Evolutionary conservation across 2,329 filamentous ascomycete genomes (phyloP).

Genomic region (Colletotrichum eremochloae): DNA sequence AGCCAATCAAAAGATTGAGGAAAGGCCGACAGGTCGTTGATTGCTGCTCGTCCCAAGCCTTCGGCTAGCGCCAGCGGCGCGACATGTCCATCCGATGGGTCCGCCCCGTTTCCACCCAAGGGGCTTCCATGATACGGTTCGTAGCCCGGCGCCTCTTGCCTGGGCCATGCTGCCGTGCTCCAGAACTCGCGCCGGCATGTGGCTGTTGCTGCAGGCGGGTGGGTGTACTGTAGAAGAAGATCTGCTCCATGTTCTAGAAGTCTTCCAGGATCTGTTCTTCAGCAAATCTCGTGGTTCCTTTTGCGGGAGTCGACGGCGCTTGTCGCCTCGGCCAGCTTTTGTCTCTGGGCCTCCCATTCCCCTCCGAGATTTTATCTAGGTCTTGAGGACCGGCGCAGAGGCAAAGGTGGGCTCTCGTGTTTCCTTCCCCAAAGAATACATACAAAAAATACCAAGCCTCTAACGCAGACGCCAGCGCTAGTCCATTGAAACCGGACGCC

Average conservation of each 20-base stretch:
- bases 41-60: conserved; percentile 28
- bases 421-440: conserved; percentile 2
- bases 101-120: conserved; percentile 38
- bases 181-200: conserved; percentile 25
- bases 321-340: background rate
- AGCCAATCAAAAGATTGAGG: background rate
- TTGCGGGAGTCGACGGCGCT: conserved; percentile 1
- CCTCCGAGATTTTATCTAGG: no score
- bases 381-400: background rate
- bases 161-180: conserved; percentile 18
- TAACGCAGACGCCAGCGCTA: conserved; percentile 13
- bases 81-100: conserved; percentile 37
- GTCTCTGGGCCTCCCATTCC: no score
- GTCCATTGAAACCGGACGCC: conserved; percentile 17
- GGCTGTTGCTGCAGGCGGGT: conserved; percentile 21
- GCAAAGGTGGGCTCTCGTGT: background rate
- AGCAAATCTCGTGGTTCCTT: conserved; percentile 31
- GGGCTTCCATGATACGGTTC: conserved; percentile 37
- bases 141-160: conserved; percentile 16
- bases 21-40: conserved; percentile 13
- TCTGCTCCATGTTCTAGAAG: conserved; percentile 40
- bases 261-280: conserved; percentile 37
- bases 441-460: background rate
- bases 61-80: conserved; percentile 34
- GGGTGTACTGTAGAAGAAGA: conserved; percentile 13